Base-by-base conservation (phyloP, 78 protist species). In the Dictyostelium discoideum region DNA sequence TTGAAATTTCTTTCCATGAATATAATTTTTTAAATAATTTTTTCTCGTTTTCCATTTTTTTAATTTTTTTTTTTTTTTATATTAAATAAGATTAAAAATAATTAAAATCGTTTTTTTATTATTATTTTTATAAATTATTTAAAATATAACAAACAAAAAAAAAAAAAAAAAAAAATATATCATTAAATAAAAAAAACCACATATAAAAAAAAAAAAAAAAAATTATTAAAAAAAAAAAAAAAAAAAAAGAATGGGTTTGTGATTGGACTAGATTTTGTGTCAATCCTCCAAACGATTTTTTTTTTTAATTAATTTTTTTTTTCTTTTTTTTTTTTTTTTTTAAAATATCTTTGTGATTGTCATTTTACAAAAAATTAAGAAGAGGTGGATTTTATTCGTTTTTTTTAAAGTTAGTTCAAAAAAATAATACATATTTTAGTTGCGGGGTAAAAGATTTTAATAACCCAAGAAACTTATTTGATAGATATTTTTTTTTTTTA, bases 1-100 rank as follows among this genome's bases (percentile, higher is more conserved):
- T 63, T 24, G 93, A 42, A 20, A 96, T 37, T 39, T 96, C 97
- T 60, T 42, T 87, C 37, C 82, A 79, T 0, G 88, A 24, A 63
- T 74, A 89, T 46, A 54, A 16, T 54, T 80, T 32, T 84, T 79
- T 89, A 26, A 14, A 74, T 8, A 74, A 37, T 74, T 16, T 74
- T 5, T 74, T 10, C 39, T 24, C 46, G n/a, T 67, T 22, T 22
- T 67, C 3, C 22, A 9, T 67, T 67, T 67, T 67, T 67, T 67
- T 67, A 10, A 65, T 13, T n/a, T 65, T 40, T 85, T 86, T 9
- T 44, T 44, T 44, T 44, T 44, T 44, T n/a, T n/a, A n/a, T n/a
- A n/a, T n/a, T n/a, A n/a, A n/a, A n/a, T n/a, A n/a, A n/a, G n/a
- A n/a, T n/a, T n/a, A n/a, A n/a, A n/a, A n/a, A n/a, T n/a, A n/a